Evolutionary conservation across 1,139 yeast genomes (phyloP), one percentile per base, ranked within the genome.

Genomic region (Chernovozyma aurita): DNA sequence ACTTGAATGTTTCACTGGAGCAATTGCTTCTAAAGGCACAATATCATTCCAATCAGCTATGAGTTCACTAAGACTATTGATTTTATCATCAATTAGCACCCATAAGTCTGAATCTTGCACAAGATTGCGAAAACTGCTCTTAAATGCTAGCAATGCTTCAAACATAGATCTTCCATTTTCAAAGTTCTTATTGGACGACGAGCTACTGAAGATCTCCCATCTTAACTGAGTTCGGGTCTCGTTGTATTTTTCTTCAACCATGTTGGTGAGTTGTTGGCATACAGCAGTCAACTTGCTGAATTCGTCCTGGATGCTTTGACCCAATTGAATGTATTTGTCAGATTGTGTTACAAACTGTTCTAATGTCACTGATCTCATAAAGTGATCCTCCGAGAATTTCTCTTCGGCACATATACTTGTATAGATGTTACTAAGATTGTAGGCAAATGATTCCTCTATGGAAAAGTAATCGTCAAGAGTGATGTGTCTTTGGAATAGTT

Each of bases 111-210:
- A 28, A 3, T 34, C 34, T 14, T 37, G 37, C 18, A 37, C 34
- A 11, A 30, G n/a, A 12, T 21, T 17, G 8, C 28, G 32, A 16
- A 37, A 37, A 5, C 25, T 26, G 9, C 14, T 16, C 22, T 37
- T 37, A 26, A 37, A 26, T 14, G 17, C 14, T 16, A 37, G 15
- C 6, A 37, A 22, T 11, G 40, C 37, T 13, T 37, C 40, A 22
- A 37, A 34, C 40, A 37, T 37, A 4, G 37, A 17, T 20, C 40
- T 18, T 11, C 38, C 37, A 18, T 37, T 37, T 26, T 37, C 40
- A 31, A 37, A 37, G 16, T 33, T 31, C 16, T 36, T 36, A 12
- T 35, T 33, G 5, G 40, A 24, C 6, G 37, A 18, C 9, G 37
- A 28, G 27, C 31, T 33, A 7, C 32, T 25, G n/a, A 37, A 37